Evolutionary conservation across 371 early-diverging fungal genomes (phyloP).

Genomic region (Saksenaea oblongispora): DNA sequence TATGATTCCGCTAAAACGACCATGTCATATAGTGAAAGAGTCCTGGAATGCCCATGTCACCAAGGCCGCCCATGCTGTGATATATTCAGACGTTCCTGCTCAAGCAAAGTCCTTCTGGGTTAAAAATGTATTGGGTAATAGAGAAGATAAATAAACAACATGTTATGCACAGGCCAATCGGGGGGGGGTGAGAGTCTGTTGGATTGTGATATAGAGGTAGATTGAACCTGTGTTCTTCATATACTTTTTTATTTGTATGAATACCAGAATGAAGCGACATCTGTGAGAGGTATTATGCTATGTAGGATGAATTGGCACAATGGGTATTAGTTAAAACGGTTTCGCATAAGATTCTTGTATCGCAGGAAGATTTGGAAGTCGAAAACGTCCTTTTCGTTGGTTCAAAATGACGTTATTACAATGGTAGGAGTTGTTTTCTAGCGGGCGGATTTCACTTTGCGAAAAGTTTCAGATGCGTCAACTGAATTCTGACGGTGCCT

Average conservation of each 20-base stretch:
- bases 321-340: no score
- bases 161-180: background rate
- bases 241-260: no score
- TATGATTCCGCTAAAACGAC: background rate
- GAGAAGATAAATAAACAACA: background rate
- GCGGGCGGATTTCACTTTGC: background rate
- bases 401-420: no score
- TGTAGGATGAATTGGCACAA: no score
- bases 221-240: background rate
- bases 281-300: no score
- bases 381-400: no score
- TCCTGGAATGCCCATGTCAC: conserved; percentile 43
- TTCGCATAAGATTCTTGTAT: no score
- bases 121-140: conserved; percentile 34
- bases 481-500: background rate
- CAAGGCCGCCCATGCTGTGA: conserved; percentile 28
- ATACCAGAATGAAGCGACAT: no score
- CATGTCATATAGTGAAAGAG: conserved; percentile 30
- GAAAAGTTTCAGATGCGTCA: background rate
- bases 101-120: conserved; percentile 22
- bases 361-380: no score
- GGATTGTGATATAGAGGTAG: no score
- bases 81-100: conserved; percentile 30
- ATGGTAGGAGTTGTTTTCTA: no score
- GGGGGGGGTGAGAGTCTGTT: background rate